phyloP scores from a whole-genome alignment of 2,329 filamentous ascomycete species.

The Sporothrix pseudoabietina region DNA sequence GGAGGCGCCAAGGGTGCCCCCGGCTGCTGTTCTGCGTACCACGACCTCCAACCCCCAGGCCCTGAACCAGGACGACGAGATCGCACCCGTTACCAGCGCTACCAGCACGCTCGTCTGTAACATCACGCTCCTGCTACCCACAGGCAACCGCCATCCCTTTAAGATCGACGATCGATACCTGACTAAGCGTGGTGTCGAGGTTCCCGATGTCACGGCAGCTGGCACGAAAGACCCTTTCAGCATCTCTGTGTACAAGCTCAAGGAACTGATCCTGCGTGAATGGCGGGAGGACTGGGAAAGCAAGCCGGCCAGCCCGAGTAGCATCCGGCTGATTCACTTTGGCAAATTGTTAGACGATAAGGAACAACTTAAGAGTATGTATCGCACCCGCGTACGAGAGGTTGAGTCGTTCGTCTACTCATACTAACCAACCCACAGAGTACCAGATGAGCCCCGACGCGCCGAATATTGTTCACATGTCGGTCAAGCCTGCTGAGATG shows the following conservation, averaged over 20 bases:
- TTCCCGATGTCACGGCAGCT: constrained; percentile 64
- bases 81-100: constrained; percentile 18
- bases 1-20: constrained; percentile 25
- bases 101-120: constrained; percentile 54
- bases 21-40: constrained; percentile 15
- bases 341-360: constrained; percentile 91
- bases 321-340: constrained; percentile 89
- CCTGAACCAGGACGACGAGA: constrained; percentile 28
- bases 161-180: constrained; percentile 87
- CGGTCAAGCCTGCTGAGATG: constrained; percentile 81
- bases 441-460: constrained; percentile 74
- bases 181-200: constrained; percentile 73
- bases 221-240: constrained; percentile 76
- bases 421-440: constrained; percentile 53
- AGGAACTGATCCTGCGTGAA: constrained; percentile 89
- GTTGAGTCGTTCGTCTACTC: background rate
- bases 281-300: constrained; percentile 93
- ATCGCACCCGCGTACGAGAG: background rate
- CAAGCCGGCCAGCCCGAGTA: constrained; percentile 81
- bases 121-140: constrained; percentile 82
- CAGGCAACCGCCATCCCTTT: constrained; percentile 82
- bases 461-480: constrained; percentile 93
- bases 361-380: constrained; percentile 76
- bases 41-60: constrained; percentile 36
- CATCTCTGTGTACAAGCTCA: constrained; percentile 90